Conservation (phyloP, 768 basidiomycete species). For the Boletus subparvulus region DNA sequence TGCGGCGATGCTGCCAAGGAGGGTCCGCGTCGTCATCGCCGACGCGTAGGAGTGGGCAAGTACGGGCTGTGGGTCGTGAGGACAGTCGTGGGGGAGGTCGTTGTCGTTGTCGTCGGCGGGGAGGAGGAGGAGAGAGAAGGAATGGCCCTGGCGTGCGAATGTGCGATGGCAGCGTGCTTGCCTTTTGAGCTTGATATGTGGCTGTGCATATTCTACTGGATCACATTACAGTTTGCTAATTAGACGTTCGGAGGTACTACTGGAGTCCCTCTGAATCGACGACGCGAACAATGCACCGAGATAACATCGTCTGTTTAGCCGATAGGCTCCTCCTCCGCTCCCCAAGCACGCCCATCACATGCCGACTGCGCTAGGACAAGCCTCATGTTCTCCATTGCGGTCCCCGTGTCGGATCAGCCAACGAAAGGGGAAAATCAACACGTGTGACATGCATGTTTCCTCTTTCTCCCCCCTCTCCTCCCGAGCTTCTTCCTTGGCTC, state of each 20-base stretch:
- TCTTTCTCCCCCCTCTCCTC: conserved; percentile 16
- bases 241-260: too few relatives aligned
- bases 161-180: conserved; percentile 22
- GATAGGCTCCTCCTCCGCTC: not conserved
- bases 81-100: conserved; percentile 12
- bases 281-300: conserved; percentile 1
- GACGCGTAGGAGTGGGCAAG: not conserved
- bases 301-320: conserved; percentile 3
- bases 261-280: not conserved
- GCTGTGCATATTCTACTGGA: conserved; percentile 19
- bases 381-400: conserved; percentile 22
- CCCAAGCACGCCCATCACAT: conserved; percentile 22
- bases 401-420: conserved; percentile 18
- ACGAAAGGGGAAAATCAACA: conserved; percentile 22
- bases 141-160: conserved; percentile 32
- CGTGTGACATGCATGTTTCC: conserved; percentile 25
- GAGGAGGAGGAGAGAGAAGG: conserved; percentile 22
- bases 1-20: conserved; percentile 21
- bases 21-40: conserved; percentile 23
- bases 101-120: conserved; percentile 25
- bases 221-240: not conserved
- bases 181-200: conserved; percentile 33
- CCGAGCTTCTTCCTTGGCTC: conserved; percentile 3
- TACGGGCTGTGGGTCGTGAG: not conserved
- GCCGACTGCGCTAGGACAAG: conserved; percentile 2